Evolutionary conservation across 1,284 basidiomycete species (phyloP).

Genomic region (Apiotrichum brassicae): DNA sequence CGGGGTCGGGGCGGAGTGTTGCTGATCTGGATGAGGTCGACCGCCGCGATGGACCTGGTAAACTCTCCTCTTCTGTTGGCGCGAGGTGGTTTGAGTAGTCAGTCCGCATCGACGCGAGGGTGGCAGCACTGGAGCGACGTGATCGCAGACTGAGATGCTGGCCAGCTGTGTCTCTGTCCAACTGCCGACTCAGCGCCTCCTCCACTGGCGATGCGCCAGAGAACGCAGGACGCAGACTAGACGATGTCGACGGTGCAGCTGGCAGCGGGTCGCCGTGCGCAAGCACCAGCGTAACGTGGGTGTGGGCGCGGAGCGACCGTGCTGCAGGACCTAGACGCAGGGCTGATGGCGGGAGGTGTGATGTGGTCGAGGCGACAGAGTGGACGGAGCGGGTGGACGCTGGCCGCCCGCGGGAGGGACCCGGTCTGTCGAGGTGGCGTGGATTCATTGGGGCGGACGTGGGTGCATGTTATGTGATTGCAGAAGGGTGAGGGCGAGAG

Average conservation of each 20-base stretch:
- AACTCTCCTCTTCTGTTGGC: conserved; percentile 4
- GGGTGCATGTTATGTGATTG: neutral
- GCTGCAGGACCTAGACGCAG: conserved; percentile 12
- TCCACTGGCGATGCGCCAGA: conserved; percentile 17
- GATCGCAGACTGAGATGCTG: conserved; percentile 38
- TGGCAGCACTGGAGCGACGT: conserved; percentile 30
- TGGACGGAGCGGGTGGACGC: neutral
- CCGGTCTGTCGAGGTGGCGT: neutral
- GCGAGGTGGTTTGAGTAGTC: neutral
- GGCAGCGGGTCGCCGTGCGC: conserved; percentile 24
- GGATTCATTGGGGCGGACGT: neutral
- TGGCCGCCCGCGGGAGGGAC: neutral
- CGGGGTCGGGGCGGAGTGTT: neutral
- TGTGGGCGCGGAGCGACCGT: conserved; percentile 20
- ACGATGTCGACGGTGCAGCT: neutral
- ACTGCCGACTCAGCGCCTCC: conserved; percentile 33
- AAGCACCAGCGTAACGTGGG: conserved; percentile 33
- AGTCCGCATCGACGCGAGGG: conserved; percentile 19
- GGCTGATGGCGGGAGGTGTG: conserved; percentile 12
- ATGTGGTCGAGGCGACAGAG: neutral
- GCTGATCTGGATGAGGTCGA: too few relatives aligned
- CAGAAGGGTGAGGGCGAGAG: neutral
- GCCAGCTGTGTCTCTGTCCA: conserved; percentile 38
- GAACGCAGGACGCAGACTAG: conserved; percentile 6
- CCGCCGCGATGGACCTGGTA: too few relatives aligned